Percentiles rank a stretch among this genome's conserved stretches.
phyloP scores from a whole-genome alignment of 139 green algal genomes.

The Picochlorum sp. region DNA sequence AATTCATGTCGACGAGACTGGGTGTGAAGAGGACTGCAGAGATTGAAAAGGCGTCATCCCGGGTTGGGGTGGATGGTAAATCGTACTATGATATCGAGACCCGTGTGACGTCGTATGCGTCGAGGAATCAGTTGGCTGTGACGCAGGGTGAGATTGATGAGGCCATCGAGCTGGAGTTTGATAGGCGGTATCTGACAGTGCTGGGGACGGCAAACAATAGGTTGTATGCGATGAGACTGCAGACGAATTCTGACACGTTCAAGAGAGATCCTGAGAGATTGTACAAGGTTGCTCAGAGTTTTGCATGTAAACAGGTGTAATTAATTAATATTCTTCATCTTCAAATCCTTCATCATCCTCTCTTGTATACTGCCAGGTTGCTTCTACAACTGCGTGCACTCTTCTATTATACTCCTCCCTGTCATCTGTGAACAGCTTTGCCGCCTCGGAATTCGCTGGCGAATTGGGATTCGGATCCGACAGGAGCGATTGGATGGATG shows the following conservation, averaged over 20 bases:
- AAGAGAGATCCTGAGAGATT: conserved; percentile 21
- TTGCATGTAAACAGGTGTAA: conserved; percentile 42
- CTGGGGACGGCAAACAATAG: conserved; percentile 76
- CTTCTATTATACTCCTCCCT: conserved; percentile 81
- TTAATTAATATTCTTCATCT: not conserved
- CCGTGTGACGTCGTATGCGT: conserved; percentile 61
- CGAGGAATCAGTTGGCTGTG: conserved; percentile 65
- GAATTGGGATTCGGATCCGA: conserved; percentile 97
- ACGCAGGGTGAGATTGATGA: conserved; percentile 32
- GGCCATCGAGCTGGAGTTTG: conserved; percentile 60
- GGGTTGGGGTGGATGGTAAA: conserved; percentile 33
- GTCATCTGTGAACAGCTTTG: conserved; percentile 83
- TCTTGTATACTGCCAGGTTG: conserved; percentile 41
- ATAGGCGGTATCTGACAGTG: conserved; percentile 59
- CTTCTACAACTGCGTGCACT: conserved; percentile 82
- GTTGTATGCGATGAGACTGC: conserved; percentile 75
- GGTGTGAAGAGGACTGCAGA: conserved; percentile 53
- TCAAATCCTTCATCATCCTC: conserved; percentile 13
- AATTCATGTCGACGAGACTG: conserved; percentile 95
- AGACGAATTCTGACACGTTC: conserved; percentile 25
- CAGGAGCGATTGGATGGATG: conserved; percentile 94
- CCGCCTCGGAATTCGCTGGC: conserved; percentile 94
- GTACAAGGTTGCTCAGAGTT: conserved; percentile 31
- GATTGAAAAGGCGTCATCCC: conserved; percentile 27
- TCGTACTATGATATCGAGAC: conserved; percentile 58